Conservation (phyloP, 306 rosid species). For the Cicer bijugum region DNA sequence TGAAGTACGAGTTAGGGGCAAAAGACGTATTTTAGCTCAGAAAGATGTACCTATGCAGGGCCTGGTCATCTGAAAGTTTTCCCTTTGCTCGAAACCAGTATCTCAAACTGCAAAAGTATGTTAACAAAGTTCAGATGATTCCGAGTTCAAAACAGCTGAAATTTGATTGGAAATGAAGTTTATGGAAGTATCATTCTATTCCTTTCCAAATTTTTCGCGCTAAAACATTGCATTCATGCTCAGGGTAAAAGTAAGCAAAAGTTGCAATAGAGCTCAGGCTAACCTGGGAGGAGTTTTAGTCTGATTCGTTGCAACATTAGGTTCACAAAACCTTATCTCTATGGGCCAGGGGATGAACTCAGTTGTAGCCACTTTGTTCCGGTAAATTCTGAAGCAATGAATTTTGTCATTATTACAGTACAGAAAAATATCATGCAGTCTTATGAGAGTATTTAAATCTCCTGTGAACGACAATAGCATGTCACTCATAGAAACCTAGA, state of each 20-base stretch:
- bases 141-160: constrained; percentile 17
- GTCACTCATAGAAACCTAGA: not conserved
- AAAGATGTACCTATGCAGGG: constrained; percentile 82
- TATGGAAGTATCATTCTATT: constrained; percentile 1
- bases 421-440: constrained; percentile 31
- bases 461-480: not conserved
- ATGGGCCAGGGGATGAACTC: constrained; percentile 84
- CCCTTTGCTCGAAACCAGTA: constrained; percentile 95
- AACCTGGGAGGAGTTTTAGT: constrained; percentile 91
- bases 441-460: not conserved
- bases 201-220: constrained; percentile 20
- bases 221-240: constrained; percentile 10
- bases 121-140: constrained; percentile 35
- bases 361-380: constrained; percentile 71
- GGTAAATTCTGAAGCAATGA: constrained; percentile 70
- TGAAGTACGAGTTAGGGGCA: not conserved
- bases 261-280: constrained; percentile 43
- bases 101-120: constrained; percentile 67
- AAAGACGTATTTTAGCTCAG: not conserved
- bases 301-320: constrained; percentile 63
- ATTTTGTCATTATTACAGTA: constrained; percentile 40
- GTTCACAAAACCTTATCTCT: constrained; percentile 89
- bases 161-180: constrained; percentile 6
- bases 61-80: constrained; percentile 87
- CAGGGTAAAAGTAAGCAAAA: constrained; percentile 25